Conservation (phyloP, 305 asterid species). For the Solanum hybrid region DNA sequence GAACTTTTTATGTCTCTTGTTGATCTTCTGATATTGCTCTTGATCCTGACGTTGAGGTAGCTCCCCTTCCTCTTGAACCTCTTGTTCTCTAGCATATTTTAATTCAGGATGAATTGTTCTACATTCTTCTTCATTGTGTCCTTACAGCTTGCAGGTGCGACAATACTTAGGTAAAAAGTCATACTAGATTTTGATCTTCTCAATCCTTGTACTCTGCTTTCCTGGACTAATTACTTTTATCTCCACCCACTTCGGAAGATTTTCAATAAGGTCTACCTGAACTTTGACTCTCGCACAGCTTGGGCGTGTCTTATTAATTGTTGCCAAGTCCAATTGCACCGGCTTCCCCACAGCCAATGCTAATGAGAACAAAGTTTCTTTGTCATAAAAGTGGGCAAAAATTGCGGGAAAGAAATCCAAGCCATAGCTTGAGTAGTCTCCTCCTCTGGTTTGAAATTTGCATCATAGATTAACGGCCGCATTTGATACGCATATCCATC, state of each 20-base stretch:
- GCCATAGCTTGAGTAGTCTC: background rate
- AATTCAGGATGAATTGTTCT: background rate
- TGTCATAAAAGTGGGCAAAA: background rate
- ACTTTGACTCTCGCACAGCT: background rate
- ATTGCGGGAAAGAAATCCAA: background rate
- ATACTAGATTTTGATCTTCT: background rate
- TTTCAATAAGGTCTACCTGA: background rate
- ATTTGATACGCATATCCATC: background rate
- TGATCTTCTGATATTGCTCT: background rate
- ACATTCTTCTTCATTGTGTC: background rate
- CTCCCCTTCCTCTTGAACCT: background rate
- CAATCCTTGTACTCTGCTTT: background rate
- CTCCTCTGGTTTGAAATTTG: background rate
- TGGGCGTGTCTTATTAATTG: background rate
- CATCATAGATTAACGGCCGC: background rate
- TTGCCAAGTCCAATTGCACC: background rate
- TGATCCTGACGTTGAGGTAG: background rate
- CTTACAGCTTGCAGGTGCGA: background rate
- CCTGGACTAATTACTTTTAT: background rate
- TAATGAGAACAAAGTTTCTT: background rate
- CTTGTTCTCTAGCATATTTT: background rate
- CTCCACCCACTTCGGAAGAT: background rate
- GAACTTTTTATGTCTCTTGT: background rate
- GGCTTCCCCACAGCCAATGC: background rate
- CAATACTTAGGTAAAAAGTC: background rate